These are phyloP conservation scores for Helotiales sp. DNA, from an alignment of 2,329 filamentous ascomycete species.

Conservation along the genomic window DNA sequence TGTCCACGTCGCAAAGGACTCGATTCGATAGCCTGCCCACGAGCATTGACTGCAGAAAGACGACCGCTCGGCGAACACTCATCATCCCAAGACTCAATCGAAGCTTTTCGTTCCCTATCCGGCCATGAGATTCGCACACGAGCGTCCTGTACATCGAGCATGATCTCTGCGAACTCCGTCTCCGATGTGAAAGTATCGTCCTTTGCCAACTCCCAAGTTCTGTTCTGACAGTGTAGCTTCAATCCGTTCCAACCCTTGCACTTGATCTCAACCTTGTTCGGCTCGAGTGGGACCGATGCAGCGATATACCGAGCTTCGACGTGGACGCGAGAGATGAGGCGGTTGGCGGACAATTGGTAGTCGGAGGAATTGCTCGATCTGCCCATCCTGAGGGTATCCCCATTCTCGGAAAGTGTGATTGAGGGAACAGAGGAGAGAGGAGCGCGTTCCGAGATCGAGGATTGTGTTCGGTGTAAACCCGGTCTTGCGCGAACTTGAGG, in stretches of 20 bases:
- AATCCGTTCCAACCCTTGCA: slow-evolving; percentile 96
- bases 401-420: slow-evolving; percentile 76
- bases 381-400: slow-evolving; percentile 82
- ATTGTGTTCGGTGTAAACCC: slow-evolving; percentile 58
- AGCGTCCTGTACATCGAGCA: slow-evolving; percentile 92
- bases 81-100: slow-evolving; percentile 62
- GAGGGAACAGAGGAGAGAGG: slow-evolving; percentile 83
- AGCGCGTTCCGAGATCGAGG: slow-evolving; percentile 68
- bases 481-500: slow-evolving; percentile 55
- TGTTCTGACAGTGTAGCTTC: slow-evolving; percentile 87
- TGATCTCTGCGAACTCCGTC: slow-evolving; percentile 84
- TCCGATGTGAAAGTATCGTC: slow-evolving; percentile 89
- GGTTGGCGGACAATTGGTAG: slow-evolving; percentile 89
- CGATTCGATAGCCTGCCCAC: slow-evolving; percentile 51
- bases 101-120: slow-evolving; percentile 49
- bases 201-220: slow-evolving; percentile 82
- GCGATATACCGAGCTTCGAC: slow-evolving; percentile 83
- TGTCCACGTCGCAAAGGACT: slow-evolving; percentile 57
- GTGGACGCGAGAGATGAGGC: slow-evolving; percentile 89
- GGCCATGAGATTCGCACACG: slow-evolving; percentile 92
- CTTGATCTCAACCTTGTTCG: slow-evolving; percentile 80
- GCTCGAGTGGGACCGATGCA: slow-evolving; percentile 64
- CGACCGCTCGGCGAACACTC: slow-evolving; percentile 50
- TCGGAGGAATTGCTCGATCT: slow-evolving; percentile 94
- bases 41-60: slow-evolving; percentile 38